Evolutionary conservation across 1,284 basidiomycete genomes (phyloP).

Genomic region (Fomitopsis pinicola): DNA sequence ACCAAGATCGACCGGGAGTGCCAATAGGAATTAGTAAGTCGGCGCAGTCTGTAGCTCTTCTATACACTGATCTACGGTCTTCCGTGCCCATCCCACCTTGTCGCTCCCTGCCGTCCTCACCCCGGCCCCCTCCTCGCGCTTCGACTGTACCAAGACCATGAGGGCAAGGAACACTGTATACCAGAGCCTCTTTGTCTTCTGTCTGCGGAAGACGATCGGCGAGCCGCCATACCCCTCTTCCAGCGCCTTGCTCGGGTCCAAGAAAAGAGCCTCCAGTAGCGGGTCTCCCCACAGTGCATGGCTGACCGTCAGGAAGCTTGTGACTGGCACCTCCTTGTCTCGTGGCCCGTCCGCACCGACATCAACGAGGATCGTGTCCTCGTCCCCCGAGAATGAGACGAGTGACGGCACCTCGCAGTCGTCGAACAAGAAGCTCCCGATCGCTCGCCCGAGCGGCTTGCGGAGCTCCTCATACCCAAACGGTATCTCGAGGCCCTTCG

Average conservation of each 20-base stretch:
- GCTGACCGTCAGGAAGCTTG: constrained; percentile 34
- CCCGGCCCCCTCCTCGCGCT: constrained; percentile 4
- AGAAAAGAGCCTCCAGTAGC: constrained; percentile 58
- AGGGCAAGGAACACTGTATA: constrained; percentile 65
- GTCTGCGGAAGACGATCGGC: constrained; percentile 49
- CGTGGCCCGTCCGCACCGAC: constrained; percentile 15
- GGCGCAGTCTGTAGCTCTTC: constrained; percentile 16
- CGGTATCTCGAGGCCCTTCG: constrained; percentile 14
- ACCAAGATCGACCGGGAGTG: too few relatives aligned
- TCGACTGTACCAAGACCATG: constrained; percentile 39
- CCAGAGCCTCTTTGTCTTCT: constrained; percentile 67
- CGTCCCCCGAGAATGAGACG: constrained; percentile 54
- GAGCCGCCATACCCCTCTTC: constrained; percentile 55
- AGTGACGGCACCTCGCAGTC: constrained; percentile 68
- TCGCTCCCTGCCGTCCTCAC: constrained; percentile 23
- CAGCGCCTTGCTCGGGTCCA: constrained; percentile 45
- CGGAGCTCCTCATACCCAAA: constrained; percentile 45
- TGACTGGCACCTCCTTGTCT: constrained; percentile 22
- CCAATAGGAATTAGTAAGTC: constrained; percentile 10
- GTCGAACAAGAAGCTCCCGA: constrained; percentile 69
- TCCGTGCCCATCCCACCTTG: constrained; percentile 38
- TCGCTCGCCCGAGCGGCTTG: constrained; percentile 54
- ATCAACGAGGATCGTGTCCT: constrained; percentile 46
- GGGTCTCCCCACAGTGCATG: constrained; percentile 75
- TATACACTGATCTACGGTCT: constrained; percentile 25